Base-by-base conservation (phyloP, 2,329 filamentous ascomycete species). In the Raffaelea arxii region DNA sequence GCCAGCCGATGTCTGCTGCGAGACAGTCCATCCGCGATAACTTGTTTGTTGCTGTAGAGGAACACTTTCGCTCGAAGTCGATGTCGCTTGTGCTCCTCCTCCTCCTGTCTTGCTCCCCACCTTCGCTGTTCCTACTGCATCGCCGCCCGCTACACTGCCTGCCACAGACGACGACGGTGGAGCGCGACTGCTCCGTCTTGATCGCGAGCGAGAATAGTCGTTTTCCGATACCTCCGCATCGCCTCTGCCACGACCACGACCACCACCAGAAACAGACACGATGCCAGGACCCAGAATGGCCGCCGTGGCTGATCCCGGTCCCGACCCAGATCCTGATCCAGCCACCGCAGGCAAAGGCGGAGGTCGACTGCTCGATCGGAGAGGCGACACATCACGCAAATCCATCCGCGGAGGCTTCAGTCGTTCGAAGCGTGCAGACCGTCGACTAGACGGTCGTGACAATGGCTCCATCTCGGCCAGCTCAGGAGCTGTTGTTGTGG, bases 331-430 rank as follows among this genome's bases (percentile, higher is more conserved):
- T 44, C 18, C 24, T 30, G 41, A 16, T 42, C 21, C 19, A 21
- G 36, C 32, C 38, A 27, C 42, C 24, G 22, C 23, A n/a, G n/a
- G n/a, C n/a, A n/a, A n/a, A n/a, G n/a, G n/a, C n/a, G n/a, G n/a
- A n/a, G n/a, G n/a, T n/a, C n/a, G n/a, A n/a, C 62, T 58, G n/a
- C n/a, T 25, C 21, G 16, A 12, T 5, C 14, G n/a, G 9, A 62
- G 63, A 3, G 66, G 64, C 5, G 68, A 67, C 2, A 66, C 63
- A 19, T 60, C 65, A 36, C 67, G 62, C 18, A 73, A 58, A 50
- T 76, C 71, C 46, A 75, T 70, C 14, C 62, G 65, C 1, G 70
- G 70, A 6, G 71, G 71, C 50, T 72, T 76, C 11, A 73, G 64
- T 7, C 65, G 58, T 18, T 77, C 69, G 41, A 71, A 69, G 10